phyloP scores from a whole-genome alignment of 768 basidiomycete species.

The Leccinum rimulosum region DNA sequence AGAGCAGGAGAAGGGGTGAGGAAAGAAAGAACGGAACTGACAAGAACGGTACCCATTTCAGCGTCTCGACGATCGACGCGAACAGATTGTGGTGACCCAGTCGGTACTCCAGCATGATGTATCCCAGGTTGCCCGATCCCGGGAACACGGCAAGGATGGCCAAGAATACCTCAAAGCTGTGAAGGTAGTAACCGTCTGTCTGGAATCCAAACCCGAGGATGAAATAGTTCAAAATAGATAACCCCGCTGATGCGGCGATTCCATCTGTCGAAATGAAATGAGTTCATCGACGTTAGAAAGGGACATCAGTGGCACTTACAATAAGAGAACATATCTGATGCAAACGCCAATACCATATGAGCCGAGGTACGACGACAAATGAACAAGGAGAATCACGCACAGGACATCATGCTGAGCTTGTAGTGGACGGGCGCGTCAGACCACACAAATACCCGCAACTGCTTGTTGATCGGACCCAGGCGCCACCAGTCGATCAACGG shows the following conservation, averaged over 20 bases:
- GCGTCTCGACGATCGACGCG: constrained; percentile 22
- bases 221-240: constrained; percentile 69
- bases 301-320: constrained; percentile 34
- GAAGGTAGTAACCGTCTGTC: constrained; percentile 76
- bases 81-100: constrained; percentile 41
- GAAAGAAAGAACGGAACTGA: constrained; percentile 4
- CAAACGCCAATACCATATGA: constrained; percentile 7
- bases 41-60: constrained; percentile 37
- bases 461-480: constrained; percentile 79
- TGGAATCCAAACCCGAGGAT: constrained; percentile 68
- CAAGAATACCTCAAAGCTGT: constrained; percentile 78
- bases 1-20: background rate
- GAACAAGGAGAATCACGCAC: constrained; percentile 28
- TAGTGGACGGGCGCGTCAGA: constrained; percentile 75
- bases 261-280: constrained; percentile 32
- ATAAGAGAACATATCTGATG: constrained; percentile 49
- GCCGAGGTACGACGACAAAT: background rate
- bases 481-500: constrained; percentile 77
- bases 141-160: constrained; percentile 72
- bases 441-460: constrained; percentile 77
- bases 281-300: background rate
- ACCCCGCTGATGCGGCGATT: constrained; percentile 63
- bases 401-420: constrained; percentile 64
- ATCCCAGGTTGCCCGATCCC: constrained; percentile 69
- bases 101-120: constrained; percentile 69